Base-by-base conservation (phyloP, 306 rosid genomes). In the Pueraria montana region DNA sequence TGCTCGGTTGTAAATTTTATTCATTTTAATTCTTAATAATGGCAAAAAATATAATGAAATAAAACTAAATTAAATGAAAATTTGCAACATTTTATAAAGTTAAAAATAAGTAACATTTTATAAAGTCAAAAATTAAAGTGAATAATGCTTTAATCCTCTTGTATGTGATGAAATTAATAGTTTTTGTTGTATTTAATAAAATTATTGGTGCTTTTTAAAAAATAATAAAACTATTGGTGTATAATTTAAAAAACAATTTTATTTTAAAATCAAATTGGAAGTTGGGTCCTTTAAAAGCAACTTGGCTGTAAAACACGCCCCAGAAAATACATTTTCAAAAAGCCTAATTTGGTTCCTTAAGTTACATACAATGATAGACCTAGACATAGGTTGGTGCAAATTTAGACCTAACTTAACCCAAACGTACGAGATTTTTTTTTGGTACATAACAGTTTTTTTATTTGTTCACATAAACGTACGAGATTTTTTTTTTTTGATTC, bases 331-430 rank as follows among this genome's bases (percentile, higher is more conserved):
- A 65, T 20, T 64, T 78, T 6, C 11, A 13, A 48, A 64, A 48
- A 11, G 49, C 34, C 23, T 1, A 78, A 48, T 17, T 49, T 49
- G 65, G 24, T 78, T 65, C 48, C 30, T 63, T n/a, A 48, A 46
- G 21, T n/a, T 78, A 46, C 32, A 27, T 27, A 11, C 14, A 63
- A 63, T 27, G 58, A 77, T 77, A 49, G 11, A 66, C 24, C 64
- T 48, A 20, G 10, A 20, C 56, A 67, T 52, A 79, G 76, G 76
- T 36, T 6, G 68, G 76, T 66, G 68, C 67, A 79, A 34, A 79
- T 13, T 79, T 67, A 14, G 30, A 65, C 76, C 43, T 66, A 24
- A 52, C 66, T n/a, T 78, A 49, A 52, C 14, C 40, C 3, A 78
- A 32, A 78, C 26, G 18, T 66, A 66, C 13, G 11, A 43, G 62